These are phyloP conservation scores for Mycena epipterygia DNA, from an alignment of 768 basidiomycete genomes.

Conservation along the genomic window DNA sequence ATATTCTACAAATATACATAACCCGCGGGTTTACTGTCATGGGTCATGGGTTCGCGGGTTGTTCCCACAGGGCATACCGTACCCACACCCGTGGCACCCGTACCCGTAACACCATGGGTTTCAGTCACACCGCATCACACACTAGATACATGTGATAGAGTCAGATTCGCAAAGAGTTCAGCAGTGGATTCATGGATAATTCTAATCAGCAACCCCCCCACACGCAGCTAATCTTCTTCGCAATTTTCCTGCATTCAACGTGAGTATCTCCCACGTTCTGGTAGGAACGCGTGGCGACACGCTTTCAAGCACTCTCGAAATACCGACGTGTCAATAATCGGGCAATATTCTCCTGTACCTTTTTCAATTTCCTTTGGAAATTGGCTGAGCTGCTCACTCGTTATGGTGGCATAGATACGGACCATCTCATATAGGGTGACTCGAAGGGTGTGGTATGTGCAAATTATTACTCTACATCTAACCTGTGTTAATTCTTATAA, in stretches of 20 bases:
- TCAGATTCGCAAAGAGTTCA: no score
- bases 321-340: background rate
- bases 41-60: no score
- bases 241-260: background rate
- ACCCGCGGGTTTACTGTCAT: no score
- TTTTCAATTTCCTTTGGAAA: background rate
- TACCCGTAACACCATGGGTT: no score
- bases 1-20: no score
- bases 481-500: background rate
- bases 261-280: background rate
- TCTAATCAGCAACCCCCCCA: no score
- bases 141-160: no score
- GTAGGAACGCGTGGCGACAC: slow-evolving; percentile 1
- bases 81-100: no score
- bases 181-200: no score
- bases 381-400: background rate
- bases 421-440: background rate
- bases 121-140: no score
- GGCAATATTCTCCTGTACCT: background rate
- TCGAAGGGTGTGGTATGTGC: background rate
- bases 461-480: background rate
- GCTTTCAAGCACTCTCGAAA: slow-evolving; percentile 5
- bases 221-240: background rate
- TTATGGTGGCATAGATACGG: background rate
- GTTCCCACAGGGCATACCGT: no score